A percentile compares a stretch with the other conserved stretches of the same genome.
Conservation (phyloP, 169 alveolate species). For the Plasmodium blacklocki region DNA sequence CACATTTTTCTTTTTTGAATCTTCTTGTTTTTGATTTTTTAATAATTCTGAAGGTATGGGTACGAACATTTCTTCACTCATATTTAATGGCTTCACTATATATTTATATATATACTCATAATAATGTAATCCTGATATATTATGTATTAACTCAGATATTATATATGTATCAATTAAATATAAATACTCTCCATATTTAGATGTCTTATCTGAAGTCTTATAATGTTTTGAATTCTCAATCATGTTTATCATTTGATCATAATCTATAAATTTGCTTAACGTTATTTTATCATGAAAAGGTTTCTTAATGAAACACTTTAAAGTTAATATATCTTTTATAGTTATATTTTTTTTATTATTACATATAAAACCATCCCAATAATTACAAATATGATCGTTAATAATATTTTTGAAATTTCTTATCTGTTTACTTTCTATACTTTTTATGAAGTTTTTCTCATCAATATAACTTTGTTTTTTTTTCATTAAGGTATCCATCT, state of each 20-base stretch:
- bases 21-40: constrained; percentile 16
- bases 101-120: constrained; percentile 61
- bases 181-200: constrained; percentile 38
- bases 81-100: constrained; percentile 54
- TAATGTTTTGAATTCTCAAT: constrained; percentile 77
- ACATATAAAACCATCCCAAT: constrained; percentile 83
- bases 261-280: constrained; percentile 66
- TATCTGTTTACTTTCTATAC: constrained; percentile 45
- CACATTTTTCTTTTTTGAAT: constrained; percentile 7
- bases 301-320: constrained; percentile 77
- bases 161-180: constrained; percentile 61
- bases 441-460: neutral
- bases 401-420: constrained; percentile 45
- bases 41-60: constrained; percentile 56
- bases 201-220: constrained; percentile 6
- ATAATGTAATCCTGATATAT: constrained; percentile 56
- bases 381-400: constrained; percentile 79
- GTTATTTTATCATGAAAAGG: constrained; percentile 80
- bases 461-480: neutral
- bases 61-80: constrained; percentile 56
- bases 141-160: constrained; percentile 42
- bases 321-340: constrained; percentile 77
- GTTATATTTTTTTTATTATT: constrained; percentile 79
- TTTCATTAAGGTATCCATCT: too few species aligned
- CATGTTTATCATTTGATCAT: constrained; percentile 66